phyloP scores from a whole-genome alignment of 169 alveolate species.

The Plasmodium inui region DNA sequence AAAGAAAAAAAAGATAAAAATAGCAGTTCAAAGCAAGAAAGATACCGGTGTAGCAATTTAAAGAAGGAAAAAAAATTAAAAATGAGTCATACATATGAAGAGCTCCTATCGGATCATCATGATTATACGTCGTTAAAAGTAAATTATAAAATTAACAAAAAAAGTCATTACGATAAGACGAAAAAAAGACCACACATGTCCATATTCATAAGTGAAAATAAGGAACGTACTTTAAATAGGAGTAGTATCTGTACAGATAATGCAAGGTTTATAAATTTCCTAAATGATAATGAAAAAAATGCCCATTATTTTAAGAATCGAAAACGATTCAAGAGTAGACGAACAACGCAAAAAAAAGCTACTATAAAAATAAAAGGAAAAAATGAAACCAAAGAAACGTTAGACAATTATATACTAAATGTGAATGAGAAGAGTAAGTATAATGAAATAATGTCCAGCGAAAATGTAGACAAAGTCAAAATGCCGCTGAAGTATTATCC shows the following conservation, averaged over 20 bases:
- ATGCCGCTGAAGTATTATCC: constrained; percentile 6
- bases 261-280: constrained; percentile 37
- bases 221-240: constrained; percentile 10
- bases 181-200: constrained; percentile 20
- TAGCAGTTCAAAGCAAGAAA: not conserved
- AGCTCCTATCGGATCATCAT: constrained; percentile 34
- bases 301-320: constrained; percentile 35
- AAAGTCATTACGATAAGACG: constrained; percentile 57
- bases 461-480: constrained; percentile 23
- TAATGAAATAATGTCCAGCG: constrained; percentile 22
- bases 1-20: constrained; percentile 1
- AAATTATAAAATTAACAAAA: constrained; percentile 67
- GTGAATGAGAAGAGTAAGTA: constrained; percentile 36
- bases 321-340: constrained; percentile 11
- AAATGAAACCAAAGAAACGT: constrained; percentile 21
- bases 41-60: not conserved
- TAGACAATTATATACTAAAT: constrained; percentile 35
- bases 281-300: constrained; percentile 42
- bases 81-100: constrained; percentile 39
- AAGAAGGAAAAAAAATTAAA: constrained; percentile 38
- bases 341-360: constrained; percentile 8
- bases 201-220: constrained; percentile 24
- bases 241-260: constrained; percentile 75
- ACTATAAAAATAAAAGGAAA: constrained; percentile 35
- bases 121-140: constrained; percentile 53